Base-by-base conservation (phyloP, 192 early-diverging fungal genomes). In the Coemansia sp. region DNA sequence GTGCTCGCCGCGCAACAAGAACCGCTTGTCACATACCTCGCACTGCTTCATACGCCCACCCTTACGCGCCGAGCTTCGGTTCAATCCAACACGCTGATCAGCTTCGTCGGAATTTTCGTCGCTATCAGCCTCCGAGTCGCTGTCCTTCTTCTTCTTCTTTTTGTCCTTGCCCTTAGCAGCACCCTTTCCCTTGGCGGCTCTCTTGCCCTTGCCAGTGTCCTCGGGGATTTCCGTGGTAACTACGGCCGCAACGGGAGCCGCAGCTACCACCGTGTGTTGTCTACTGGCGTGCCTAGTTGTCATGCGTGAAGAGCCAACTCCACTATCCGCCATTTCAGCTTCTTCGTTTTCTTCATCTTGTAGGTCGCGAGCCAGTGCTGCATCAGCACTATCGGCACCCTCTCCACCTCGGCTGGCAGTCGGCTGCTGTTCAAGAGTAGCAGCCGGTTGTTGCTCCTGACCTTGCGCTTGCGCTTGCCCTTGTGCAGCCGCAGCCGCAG, bases 31-130 rank as follows among this genome's bases (percentile, higher is more conserved):
- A 45, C 83, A 84, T 27, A 77, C 58, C 39, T 71, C 74, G 47
- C 83, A 84, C 3, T 64, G 43, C 52, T 69, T 64, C 69, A 84
- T 78, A 12, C 58, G 64, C 15, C 80, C 80, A 47, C 80, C 80
- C 69, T 80, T 80, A 52, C 78, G 68, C 35, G 77, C 76, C 4
- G 74, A 76, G 37, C 76, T 70, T 5, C 61, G 71, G 47, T 75
- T 75, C 38, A 80, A 67, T 13, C 77, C 76, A 5, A 13, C 66
- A 27, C 39, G 22, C n/a, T 71, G 49, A 44, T 71, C 56, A 27
- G 45, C 62, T 20, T 80, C 82, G 66, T 74, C 71, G 0, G 34
- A 38, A 44, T 60, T 18, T 5, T 49, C 44, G 47, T 66, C 41
- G 18, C 35, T 30, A 5, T 59, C 56, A 4, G 18, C 4, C 35